Evolutionary conservation across 1,139 yeast genomes (phyloP), one percentile per base, ranked within the genome.

Genomic region (Blastobotrys niveus): DNA sequence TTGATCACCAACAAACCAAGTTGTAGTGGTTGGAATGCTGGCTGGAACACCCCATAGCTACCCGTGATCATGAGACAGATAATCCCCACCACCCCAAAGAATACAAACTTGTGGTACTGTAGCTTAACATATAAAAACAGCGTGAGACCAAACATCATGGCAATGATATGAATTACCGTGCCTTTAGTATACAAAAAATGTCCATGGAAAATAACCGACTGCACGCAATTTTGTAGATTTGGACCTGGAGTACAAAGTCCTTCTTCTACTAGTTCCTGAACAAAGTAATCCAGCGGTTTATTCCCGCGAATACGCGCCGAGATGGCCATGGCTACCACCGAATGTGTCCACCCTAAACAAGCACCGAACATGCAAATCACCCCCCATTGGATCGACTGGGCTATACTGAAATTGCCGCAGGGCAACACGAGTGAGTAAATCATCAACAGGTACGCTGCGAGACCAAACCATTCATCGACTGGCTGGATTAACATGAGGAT

Each of bases 401-500:
- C 41, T 14, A 59, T 49, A 4, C 64, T 56, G 21, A 50, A 51
- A 9, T 55, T 57, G 1, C 65, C 65, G 2, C 58, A 48, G 7
- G 60, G 56, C 30, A 53, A 51, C 12, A 61, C 54, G 3, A 58
- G 51, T 3, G 53, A 48, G n/a, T 58, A 45, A 38, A 62, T 59
- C 14, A 52, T 45, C 22, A 60, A 45, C 30, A 62, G 40, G 38
- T 54, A 62, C 3, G 58, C 44, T 2, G 62, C 61, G 5, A 49
- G 51, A 1, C 62, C 63, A 45, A 61, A 42, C 54, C 60, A 61
- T 5, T 37, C 29, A 9, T 47, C 53, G 1, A 58, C 40, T 4
- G 40, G 40, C 3, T 42, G 48, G 9, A 57, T 49, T 10, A 52
- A 46, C 6, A 50, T 43, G 8, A 61, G 33, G 12, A 61, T 14